Percentiles rank a stretch among this genome's conserved stretches.
Conservation (phyloP, 768 basidiomycete genomes). For the Kwoniella heveanensis region DNA sequence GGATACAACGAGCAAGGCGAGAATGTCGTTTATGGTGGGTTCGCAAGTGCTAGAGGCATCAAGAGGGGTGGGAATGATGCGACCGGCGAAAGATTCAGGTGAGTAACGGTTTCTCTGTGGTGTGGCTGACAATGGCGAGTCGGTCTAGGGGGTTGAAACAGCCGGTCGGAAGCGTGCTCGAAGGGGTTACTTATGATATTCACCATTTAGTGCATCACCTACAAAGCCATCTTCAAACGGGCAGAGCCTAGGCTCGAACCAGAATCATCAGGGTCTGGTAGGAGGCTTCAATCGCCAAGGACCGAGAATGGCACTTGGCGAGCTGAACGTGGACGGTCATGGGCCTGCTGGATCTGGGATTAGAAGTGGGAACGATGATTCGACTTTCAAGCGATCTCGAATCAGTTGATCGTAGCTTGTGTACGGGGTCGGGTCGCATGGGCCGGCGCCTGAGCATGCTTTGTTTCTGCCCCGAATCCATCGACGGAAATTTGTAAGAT, state of each 20-base stretch:
- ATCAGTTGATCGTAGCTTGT: slow-evolving; percentile 11
- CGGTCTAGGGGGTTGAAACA: no score
- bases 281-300: slow-evolving; percentile 5
- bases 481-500: no score
- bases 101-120: not conserved
- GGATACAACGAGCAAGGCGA: slow-evolving; percentile 7
- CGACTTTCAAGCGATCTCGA: slow-evolving; percentile 24
- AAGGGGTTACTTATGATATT: no score
- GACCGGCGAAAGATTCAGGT: slow-evolving; percentile 12
- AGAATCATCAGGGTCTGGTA: not conserved
- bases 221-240: slow-evolving; percentile 20
- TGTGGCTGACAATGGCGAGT: no score
- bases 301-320: slow-evolving; percentile 34
- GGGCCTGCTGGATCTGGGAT: not conserved
- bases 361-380: slow-evolving; percentile 12
- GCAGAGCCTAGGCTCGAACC: not conserved
- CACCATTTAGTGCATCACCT: slow-evolving; percentile 35
- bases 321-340: slow-evolving; percentile 14
- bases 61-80: slow-evolving; percentile 33
- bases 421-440: no score
- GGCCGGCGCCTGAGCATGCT: no score
- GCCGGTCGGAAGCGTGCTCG: no score
- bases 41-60: slow-evolving; percentile 41
- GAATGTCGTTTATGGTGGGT: slow-evolving; percentile 18
- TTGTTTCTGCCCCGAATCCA: no score